A percentile compares a stretch with the other conserved stretches of the same genome.
Evolutionary conservation across 139 green algal genomes (phyloP).

Genomic region (Diplosphaera chodatii): DNA sequence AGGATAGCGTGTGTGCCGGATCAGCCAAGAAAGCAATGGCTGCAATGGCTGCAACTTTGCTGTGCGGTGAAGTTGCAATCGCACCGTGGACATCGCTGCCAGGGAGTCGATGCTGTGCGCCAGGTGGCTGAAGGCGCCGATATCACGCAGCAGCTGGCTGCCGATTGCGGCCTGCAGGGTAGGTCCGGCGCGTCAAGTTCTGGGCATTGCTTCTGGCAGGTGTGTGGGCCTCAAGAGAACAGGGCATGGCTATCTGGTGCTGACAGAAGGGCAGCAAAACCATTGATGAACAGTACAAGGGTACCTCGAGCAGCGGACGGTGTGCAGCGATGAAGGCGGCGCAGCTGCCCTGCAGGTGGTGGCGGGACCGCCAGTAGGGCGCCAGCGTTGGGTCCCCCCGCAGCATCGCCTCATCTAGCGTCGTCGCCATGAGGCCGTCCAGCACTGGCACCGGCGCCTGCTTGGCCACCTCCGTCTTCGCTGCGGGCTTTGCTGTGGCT

Average conservation of each 20-base stretch:
- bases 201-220: not conserved
- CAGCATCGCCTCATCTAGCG: conserved; percentile 11
- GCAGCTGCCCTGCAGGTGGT: no score
- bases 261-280: no score
- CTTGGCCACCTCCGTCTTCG: not conserved
- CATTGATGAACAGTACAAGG: no score
- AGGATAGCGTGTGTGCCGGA: no score
- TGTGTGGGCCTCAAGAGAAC: no score
- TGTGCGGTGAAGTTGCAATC: conserved; percentile 2
- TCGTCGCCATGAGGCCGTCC: conserved; percentile 11
- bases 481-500: no score
- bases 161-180: conserved; percentile 4
- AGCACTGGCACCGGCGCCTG: not conserved
- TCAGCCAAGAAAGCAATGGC: no score
- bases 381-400: not conserved
- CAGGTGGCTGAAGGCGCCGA: conserved; percentile 10
- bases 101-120: conserved; percentile 2
- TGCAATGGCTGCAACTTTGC: not conserved
- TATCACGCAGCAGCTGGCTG: conserved; percentile 2
- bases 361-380: conserved; percentile 3
- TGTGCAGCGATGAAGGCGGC: no score
- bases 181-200: no score
- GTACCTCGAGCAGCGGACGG: no score
- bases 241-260: no score
- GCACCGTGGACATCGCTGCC: conserved; percentile 8